Base-by-base conservation (phyloP, 2,329 filamentous ascomycete species). In the Trichoderma koningiopsis region DNA sequence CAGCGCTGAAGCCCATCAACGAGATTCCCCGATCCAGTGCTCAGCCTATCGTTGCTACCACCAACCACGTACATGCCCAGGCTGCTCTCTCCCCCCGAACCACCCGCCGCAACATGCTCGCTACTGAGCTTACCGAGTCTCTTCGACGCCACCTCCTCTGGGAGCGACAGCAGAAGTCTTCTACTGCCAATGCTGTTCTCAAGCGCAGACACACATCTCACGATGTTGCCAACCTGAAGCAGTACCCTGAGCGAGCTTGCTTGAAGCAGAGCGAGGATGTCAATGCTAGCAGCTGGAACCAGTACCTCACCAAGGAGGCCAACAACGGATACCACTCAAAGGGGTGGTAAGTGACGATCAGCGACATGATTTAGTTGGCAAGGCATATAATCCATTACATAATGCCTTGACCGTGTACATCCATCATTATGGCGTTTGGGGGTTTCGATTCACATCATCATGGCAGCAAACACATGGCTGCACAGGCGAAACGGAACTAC, bases 151-250 rank as follows among this genome's bases (percentile, higher is more conserved):
- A 97, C 75, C 89, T 99, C 19, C 87, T 98, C 19, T 97, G 93
- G 92, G 96, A 99, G 79, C 91, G 96, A 64, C 93, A 97, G 77
- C 95, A 98, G 77, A 97, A 96, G 86, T 93, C 93, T 70, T 91
- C 92, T 40, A 95, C 93, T 8, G 92, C 91, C 75, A 94, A 95
- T 72, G 93, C 94, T 1, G 92, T 95, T 67, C 86, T 97, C 69
- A 96, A 97, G 84, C 89, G 95, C 72, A 87, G 93, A 70, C 94
- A 97, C 78, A 97, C 94, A 8, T 92, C 95, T 2, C 92, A 95
- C 73, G 94, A 97, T 77, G 89, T 97, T 72, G 92, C 92, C 71
- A 96, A 96, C 79, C 85, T 98, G 55, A 92, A 91, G 81, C 89
- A 96, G 79, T 93, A 91, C 76, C 92, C 93, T 5, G 90, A 92